A percentile compares a stretch with the other conserved stretches of the same genome.
Conservation (phyloP, 768 basidiomycete genomes). For the Boletales sp. region DNA sequence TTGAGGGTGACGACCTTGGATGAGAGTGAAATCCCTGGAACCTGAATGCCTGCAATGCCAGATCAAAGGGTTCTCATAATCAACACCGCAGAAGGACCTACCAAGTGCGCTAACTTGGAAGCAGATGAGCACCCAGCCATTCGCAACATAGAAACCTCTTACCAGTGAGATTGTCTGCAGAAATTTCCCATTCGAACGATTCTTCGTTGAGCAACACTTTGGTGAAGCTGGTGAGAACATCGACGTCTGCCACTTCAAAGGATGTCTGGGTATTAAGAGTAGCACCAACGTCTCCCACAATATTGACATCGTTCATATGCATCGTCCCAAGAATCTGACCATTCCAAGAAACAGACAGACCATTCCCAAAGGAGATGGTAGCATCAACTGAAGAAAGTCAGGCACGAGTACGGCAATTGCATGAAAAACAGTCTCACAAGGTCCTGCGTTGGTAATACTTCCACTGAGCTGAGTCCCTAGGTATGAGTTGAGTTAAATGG, state of each 20-base stretch:
- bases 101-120: constrained; percentile 55
- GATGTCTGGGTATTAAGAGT: constrained; percentile 48
- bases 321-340: constrained; percentile 57
- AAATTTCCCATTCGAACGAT: constrained; percentile 68
- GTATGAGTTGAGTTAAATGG: constrained; percentile 2
- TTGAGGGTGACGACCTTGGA: constrained; percentile 60
- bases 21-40: constrained; percentile 51
- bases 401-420: neutral
- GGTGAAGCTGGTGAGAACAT: constrained; percentile 60
- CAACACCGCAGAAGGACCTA: constrained; percentile 19
- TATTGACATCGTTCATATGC: constrained; percentile 54
- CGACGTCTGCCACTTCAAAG: constrained; percentile 57
- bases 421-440: constrained; percentile 45
- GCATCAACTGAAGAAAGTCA: constrained; percentile 52
- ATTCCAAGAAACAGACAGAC: constrained; percentile 59
- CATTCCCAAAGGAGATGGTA: constrained; percentile 58
- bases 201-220: constrained; percentile 61
- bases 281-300: constrained; percentile 64
- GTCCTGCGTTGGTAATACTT: constrained; percentile 65
- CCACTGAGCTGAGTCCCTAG: constrained; percentile 54
- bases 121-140: constrained; percentile 4
- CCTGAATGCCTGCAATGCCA: constrained; percentile 45
- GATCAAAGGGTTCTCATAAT: neutral
- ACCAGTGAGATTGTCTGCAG: constrained; percentile 61
- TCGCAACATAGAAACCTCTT: constrained; percentile 6